Conservation (phyloP, 2,329 filamentous ascomycete genomes). For the Claviceps purpurea region DNA sequence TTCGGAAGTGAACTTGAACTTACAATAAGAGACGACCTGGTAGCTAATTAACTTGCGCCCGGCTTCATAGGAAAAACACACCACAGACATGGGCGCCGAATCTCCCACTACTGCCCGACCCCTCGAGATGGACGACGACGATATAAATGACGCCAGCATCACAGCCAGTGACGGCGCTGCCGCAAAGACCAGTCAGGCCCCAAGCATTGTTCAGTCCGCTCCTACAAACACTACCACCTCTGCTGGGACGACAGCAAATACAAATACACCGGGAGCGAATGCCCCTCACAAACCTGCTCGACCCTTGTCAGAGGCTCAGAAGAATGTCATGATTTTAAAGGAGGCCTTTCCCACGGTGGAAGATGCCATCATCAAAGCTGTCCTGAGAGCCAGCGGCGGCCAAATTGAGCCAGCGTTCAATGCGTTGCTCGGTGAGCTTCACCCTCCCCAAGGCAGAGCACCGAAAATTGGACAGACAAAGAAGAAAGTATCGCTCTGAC, state of each 20-base stretch:
- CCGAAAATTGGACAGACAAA: neutral
- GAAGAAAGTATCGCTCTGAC: neutral
- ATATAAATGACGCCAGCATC: slow-evolving; percentile 47
- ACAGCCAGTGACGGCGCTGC: slow-evolving; percentile 27
- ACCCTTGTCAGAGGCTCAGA: slow-evolving; percentile 66
- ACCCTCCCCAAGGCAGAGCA: neutral
- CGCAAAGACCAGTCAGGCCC: slow-evolving; percentile 7
- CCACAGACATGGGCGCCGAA: slow-evolving; percentile 36
- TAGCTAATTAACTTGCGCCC: slow-evolving; percentile 11
- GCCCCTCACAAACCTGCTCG: slow-evolving; percentile 75
- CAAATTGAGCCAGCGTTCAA: slow-evolving; percentile 91
- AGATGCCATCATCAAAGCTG: slow-evolving; percentile 65
- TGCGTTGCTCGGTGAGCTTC: slow-evolving; percentile 60
- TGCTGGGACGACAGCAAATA: slow-evolving; percentile 14
- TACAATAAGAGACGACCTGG: slow-evolving; percentile 4
- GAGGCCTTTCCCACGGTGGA: slow-evolving; percentile 91
- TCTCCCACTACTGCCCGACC: slow-evolving; percentile 53
- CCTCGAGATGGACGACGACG: slow-evolving; percentile 58
- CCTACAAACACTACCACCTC: slow-evolving; percentile 15
- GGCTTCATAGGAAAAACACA: slow-evolving; percentile 28
- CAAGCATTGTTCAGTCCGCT: slow-evolving; percentile 1
- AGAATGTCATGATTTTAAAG: slow-evolving; percentile 76
- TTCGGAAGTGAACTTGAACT: neutral
- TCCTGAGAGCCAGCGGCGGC: slow-evolving; percentile 73
- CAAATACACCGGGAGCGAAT: slow-evolving; percentile 13